These are phyloP conservation scores for Paulownia fortunei DNA, from an alignment of 257 asterid genomes.

Conservation along the genomic window DNA sequence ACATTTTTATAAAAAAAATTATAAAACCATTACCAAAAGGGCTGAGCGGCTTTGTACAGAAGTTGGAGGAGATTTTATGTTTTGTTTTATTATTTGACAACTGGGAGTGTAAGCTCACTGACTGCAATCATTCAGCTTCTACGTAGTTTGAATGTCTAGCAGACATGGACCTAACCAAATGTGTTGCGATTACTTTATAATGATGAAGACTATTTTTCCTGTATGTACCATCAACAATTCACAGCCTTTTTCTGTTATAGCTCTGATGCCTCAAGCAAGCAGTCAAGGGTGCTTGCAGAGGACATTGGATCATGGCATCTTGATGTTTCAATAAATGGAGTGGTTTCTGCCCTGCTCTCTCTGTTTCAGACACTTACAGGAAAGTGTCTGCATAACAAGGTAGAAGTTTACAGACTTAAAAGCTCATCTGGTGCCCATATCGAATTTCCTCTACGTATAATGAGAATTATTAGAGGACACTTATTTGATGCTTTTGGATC, in stretches of 20 bases:
- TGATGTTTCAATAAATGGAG: conserved; percentile 83
- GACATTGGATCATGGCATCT: conserved; percentile 99
- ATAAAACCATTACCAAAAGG: too few relatives aligned
- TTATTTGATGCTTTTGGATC: neutral
- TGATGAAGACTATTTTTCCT: neutral
- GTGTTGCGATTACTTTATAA: too few relatives aligned
- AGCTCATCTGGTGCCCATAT: neutral
- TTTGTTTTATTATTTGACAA: too few relatives aligned
- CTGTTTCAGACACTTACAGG: conserved; percentile 90
- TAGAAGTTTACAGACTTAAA: conserved; percentile 41
- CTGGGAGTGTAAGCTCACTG: too few relatives aligned
- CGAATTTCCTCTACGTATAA: neutral
- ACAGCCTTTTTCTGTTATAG: conserved; percentile 42
- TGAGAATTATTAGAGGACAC: neutral
- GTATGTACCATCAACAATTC: neutral
- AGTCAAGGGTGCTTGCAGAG: conserved; percentile 80
- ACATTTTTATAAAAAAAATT: too few relatives aligned
- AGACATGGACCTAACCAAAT: too few relatives aligned
- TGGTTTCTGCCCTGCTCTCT: conserved; percentile 76
- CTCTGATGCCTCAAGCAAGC: conserved; percentile 56
- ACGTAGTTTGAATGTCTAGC: too few relatives aligned
- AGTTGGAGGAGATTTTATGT: too few relatives aligned
- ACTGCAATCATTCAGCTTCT: too few relatives aligned
- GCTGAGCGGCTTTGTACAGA: too few relatives aligned
- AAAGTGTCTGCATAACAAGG: conserved; percentile 83